These are phyloP conservation scores for Fagopyrum tataricum DNA, from an alignment of 148 eudicot species.

Conservation along the genomic window DNA sequence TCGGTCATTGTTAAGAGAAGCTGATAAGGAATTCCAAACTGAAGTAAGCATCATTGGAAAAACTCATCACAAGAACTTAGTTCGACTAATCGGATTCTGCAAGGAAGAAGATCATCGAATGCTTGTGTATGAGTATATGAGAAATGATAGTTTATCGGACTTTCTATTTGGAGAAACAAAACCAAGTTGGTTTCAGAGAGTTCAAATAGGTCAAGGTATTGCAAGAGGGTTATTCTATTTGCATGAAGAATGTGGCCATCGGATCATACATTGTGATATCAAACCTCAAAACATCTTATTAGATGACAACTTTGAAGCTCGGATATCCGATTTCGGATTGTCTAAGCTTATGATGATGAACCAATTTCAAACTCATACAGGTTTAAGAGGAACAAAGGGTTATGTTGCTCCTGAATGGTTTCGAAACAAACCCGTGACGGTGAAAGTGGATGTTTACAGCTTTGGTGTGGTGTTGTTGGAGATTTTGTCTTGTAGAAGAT, in stretches of 20 bases:
- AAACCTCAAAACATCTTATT: conserved; percentile 28
- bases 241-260: conserved; percentile 29
- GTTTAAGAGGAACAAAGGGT: conserved; percentile 28
- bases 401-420: conserved; percentile 37
- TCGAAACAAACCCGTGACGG: conserved; percentile 18
- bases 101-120: conserved; percentile 44
- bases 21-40: conserved; percentile 61
- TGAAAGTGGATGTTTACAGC: conserved; percentile 30
- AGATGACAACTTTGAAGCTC: conserved; percentile 20
- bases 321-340: conserved; percentile 29
- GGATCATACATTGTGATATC: conserved; percentile 30
- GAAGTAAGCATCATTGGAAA: conserved; percentile 74
- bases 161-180: conserved; percentile 50
- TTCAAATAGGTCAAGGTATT: conserved; percentile 20
- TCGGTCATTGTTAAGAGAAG: conserved; percentile 31
- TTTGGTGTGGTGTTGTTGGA: conserved; percentile 29
- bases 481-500: conserved; percentile 25
- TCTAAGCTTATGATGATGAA: conserved; percentile 26
- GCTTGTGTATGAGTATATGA: conserved; percentile 59
- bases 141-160: conserved; percentile 58
- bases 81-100: conserved; percentile 58
- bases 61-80: conserved; percentile 65
- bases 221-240: conserved; percentile 23
- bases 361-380: conserved; percentile 21
- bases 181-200: conserved; percentile 19